phyloP scores from a whole-genome alignment of 2,329 filamentous ascomycete genomes.

The Cercospora janseana region DNA sequence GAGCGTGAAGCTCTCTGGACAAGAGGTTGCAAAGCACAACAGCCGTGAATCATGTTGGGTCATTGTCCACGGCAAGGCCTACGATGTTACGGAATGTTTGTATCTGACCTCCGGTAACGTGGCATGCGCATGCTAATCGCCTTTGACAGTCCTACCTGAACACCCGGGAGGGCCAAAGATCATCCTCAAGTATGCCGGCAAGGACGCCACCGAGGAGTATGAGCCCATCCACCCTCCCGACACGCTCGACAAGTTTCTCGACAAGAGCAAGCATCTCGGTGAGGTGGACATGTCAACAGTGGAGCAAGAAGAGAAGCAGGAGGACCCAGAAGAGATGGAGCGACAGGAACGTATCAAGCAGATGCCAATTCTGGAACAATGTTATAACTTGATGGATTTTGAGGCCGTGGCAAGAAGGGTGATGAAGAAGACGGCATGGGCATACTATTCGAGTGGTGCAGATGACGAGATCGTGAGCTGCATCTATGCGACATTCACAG shows the following conservation, averaged over 20 bases:
- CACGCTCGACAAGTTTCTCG: conserved; percentile 78
- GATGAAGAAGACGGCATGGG: conserved; percentile 97
- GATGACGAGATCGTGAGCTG: conserved; percentile 55
- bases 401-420: conserved; percentile 84
- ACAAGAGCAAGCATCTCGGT: conserved; percentile 83
- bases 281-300: conserved; percentile 84
- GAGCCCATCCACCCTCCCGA: conserved; percentile 87
- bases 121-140: conserved; percentile 41
- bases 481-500: not conserved
- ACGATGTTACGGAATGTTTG: conserved; percentile 62
- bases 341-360: conserved; percentile 64
- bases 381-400: conserved; percentile 94
- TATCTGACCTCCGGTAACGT: not conserved
- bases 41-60: conserved; percentile 86
- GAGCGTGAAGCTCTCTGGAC: conserved; percentile 42
- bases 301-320: conserved; percentile 61
- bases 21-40: conserved; percentile 71
- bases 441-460: conserved; percentile 92
- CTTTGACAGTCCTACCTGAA: conserved; percentile 42
- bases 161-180: conserved; percentile 88
- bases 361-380: conserved; percentile 80
- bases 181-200: conserved; percentile 94
- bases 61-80: conserved; percentile 72
- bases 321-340: conserved; percentile 68
- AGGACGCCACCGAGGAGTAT: conserved; percentile 89